These are phyloP conservation scores for Macrocybe gigantea DNA, from an alignment of 768 basidiomycete species.

Conservation along the genomic window DNA sequence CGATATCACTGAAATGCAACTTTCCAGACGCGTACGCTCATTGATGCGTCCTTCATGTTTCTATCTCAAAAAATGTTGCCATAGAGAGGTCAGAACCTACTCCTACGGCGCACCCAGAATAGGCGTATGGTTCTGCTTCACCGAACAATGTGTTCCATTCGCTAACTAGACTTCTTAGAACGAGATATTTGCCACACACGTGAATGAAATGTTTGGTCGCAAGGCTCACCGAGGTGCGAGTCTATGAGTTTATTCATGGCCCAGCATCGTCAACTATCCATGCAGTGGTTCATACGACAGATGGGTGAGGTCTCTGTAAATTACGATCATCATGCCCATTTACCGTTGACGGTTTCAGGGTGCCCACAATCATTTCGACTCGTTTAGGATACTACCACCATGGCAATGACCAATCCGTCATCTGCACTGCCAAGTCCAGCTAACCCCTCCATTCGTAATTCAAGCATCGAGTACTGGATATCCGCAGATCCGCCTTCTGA, in stretches of 20 bases:
- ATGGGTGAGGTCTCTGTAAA: slow-evolving; percentile 27
- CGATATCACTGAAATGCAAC: background rate
- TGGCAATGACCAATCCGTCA: background rate
- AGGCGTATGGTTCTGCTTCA: slow-evolving; percentile 27
- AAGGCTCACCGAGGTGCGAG: slow-evolving; percentile 37
- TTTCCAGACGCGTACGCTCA: background rate
- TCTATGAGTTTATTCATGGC: background rate
- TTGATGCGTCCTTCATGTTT: background rate
- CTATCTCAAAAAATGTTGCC: background rate
- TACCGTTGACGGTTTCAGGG: slow-evolving; percentile 22
- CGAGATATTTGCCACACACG: slow-evolving; percentile 37
- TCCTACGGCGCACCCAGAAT: slow-evolving; percentile 47
- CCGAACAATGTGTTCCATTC: no score
- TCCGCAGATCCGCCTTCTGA: slow-evolving; percentile 33
- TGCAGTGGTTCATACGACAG: slow-evolving; percentile 45
- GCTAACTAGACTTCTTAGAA: slow-evolving; percentile 25
- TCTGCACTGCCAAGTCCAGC: background rate
- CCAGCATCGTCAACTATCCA: background rate
- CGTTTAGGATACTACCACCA: slow-evolving; percentile 48
- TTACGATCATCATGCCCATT: background rate
- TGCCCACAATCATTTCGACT: slow-evolving; percentile 45
- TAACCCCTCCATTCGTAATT: background rate
- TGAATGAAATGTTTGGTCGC: slow-evolving; percentile 34
- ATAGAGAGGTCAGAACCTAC: slow-evolving; percentile 34
- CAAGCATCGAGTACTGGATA: slow-evolving; percentile 48